A percentile compares a stretch with the other conserved stretches of the same genome.
phyloP scores from a whole-genome alignment of 1,284 basidiomycete species.

The Trichosporon coremiiforme region DNA sequence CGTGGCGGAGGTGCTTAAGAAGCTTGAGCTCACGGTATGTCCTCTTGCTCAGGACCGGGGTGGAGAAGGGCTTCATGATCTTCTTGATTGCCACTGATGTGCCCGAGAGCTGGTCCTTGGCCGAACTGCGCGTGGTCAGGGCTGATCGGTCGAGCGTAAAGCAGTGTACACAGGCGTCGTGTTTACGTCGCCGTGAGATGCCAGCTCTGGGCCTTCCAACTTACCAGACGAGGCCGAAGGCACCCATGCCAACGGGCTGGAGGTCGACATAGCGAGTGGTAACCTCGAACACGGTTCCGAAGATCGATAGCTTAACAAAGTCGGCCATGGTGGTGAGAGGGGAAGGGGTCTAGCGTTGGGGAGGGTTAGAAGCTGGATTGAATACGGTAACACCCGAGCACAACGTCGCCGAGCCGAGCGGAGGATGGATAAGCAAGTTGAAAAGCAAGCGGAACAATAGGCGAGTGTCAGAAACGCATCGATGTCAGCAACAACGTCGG shows the following conservation, averaged over 20 bases:
- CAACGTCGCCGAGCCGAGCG: slow-evolving; percentile 1
- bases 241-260: slow-evolving; percentile 99
- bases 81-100: slow-evolving; percentile 97
- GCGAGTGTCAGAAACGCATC: slow-evolving; percentile 2
- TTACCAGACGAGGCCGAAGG: slow-evolving; percentile 93
- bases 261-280: slow-evolving; percentile 99
- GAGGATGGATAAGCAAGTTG: not conserved
- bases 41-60: slow-evolving; percentile 95
- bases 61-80: slow-evolving; percentile 98
- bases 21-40: slow-evolving; percentile 98
- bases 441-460: not conserved
- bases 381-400: not conserved
- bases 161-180: slow-evolving; percentile 5
- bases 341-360: not conserved
- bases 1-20: slow-evolving; percentile 97
- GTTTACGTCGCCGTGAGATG: not conserved
- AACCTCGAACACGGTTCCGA: slow-evolving; percentile 82
- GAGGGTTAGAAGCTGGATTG: not conserved
- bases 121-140: slow-evolving; percentile 66
- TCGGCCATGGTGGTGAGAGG: slow-evolving; percentile 57
- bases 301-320: slow-evolving; percentile 98
- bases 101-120: slow-evolving; percentile 94
- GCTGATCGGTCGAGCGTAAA: not conserved
- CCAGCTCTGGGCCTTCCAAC: slow-evolving; percentile 39
- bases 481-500: slow-evolving; percentile 4